phyloP scores from a whole-genome alignment of 164 flowering plant genomes.

The Santalum album region DNA sequence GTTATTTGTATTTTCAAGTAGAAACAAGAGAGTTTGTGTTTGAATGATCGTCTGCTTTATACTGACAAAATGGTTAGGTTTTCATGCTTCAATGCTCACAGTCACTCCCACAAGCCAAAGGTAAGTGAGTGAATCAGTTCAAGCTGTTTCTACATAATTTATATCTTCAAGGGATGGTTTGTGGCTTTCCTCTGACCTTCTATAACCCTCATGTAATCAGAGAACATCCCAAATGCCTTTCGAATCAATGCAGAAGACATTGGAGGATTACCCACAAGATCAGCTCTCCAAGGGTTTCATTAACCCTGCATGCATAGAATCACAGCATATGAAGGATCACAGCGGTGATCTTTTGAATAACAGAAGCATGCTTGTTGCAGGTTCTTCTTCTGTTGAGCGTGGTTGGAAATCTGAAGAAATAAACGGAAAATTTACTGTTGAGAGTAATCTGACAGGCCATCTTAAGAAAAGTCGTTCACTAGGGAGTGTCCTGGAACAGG shows the following conservation, averaged over 20 bases:
- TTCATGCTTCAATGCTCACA: slow-evolving; percentile 59
- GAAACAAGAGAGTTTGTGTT: slow-evolving; percentile 11
- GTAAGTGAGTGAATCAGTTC: slow-evolving; percentile 26
- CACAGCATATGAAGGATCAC: slow-evolving; percentile 9
- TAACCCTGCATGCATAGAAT: slow-evolving; percentile 9
- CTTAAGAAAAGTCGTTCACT: slow-evolving; percentile 64
- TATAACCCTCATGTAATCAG: slow-evolving; percentile 24
- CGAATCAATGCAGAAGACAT: slow-evolving; percentile 36
- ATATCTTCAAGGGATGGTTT: neutral
- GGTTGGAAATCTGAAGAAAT: slow-evolving; percentile 44
- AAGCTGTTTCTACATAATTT: slow-evolving; percentile 2
- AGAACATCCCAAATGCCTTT: slow-evolving; percentile 31
- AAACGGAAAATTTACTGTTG: slow-evolving; percentile 18
- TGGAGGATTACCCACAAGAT: slow-evolving; percentile 28
- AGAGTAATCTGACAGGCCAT: slow-evolving; percentile 7
- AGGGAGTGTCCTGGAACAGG: slow-evolving; percentile 47
- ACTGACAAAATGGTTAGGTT: slow-evolving; percentile 54
- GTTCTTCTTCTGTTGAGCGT: slow-evolving; percentile 26
- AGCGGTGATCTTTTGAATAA: slow-evolving; percentile 14
- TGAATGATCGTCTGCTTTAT: slow-evolving; percentile 26
- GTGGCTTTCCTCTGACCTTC: slow-evolving; percentile 5
- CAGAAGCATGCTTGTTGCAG: slow-evolving; percentile 16
- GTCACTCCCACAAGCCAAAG: slow-evolving; percentile 47
- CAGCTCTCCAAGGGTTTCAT: slow-evolving; percentile 12
- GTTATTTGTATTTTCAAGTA: slow-evolving; percentile 9